phyloP scores from a whole-genome alignment of 306 rosid genomes.

The Spatholobus suberectus region DNA sequence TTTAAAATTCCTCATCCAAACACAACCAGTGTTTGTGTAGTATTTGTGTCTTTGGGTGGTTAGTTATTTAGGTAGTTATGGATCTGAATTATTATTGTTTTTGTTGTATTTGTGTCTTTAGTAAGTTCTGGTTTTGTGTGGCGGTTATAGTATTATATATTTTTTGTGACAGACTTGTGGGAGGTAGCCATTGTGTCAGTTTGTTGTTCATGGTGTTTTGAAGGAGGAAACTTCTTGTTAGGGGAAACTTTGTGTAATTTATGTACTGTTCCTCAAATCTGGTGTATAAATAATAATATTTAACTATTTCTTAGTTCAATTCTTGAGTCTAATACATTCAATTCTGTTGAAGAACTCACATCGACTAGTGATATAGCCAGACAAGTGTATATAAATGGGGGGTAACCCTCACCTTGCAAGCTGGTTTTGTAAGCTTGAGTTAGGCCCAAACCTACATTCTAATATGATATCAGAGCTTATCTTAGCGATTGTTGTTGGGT shows the following conservation, averaged over 20 bases:
- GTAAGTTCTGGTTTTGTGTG: neutral
- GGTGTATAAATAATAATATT: neutral
- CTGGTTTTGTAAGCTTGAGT: too few relatives aligned
- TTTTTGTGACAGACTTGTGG: neutral
- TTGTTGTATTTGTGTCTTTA: neutral
- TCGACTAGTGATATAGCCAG: too few relatives aligned
- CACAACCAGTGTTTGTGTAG: too few relatives aligned
- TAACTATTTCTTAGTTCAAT: neutral
- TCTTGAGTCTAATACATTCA: neutral
- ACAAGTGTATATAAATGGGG: too few relatives aligned
- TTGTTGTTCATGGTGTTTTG: neutral
- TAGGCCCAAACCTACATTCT: too few relatives aligned
- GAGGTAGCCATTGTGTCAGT: neutral
- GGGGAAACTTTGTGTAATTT: neutral
- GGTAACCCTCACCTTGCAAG: too few relatives aligned
- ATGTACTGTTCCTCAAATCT: neutral
- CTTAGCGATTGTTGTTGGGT: too few relatives aligned
- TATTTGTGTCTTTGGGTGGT: conserved; percentile 7
- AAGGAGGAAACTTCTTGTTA: neutral
- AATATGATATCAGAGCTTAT: too few relatives aligned
- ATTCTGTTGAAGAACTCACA: too few relatives aligned
- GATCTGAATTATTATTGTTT: neutral
- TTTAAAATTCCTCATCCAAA: too few relatives aligned
- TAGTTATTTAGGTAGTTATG: neutral
- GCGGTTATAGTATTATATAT: neutral